Conservation (phyloP, 108 stramenopile species). For the Skeletonema menzelii region DNA sequence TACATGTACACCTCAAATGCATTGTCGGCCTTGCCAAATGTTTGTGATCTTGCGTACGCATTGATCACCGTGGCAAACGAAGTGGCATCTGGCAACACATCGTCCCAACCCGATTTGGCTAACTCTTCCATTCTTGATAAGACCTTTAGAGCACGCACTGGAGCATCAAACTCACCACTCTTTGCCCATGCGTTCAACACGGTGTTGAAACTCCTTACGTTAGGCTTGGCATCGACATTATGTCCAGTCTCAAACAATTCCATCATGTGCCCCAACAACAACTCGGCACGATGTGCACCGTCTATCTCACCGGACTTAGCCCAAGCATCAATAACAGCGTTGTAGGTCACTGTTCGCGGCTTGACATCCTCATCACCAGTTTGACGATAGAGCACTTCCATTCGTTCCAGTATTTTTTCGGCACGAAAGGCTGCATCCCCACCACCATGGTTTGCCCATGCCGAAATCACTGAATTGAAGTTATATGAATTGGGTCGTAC, state of each 20-base stretch:
- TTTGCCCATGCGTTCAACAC: constrained; percentile 70
- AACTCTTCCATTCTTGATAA: constrained; percentile 59
- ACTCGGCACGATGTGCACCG: constrained; percentile 47
- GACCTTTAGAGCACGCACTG: constrained; percentile 53
- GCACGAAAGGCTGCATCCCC: constrained; percentile 60
- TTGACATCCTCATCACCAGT: constrained; percentile 55
- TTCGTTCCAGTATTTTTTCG: constrained; percentile 61
- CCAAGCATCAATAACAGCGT: constrained; percentile 52
- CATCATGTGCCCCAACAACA: constrained; percentile 56
- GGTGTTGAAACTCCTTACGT: constrained; percentile 62
- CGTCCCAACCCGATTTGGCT: constrained; percentile 33
- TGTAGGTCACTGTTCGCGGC: constrained; percentile 62
- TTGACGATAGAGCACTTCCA: constrained; percentile 55
- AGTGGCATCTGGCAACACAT: constrained; percentile 68
- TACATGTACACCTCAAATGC: constrained; percentile 57
- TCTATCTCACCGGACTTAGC: constrained; percentile 47
- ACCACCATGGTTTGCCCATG: constrained; percentile 59
- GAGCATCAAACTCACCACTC: constrained; percentile 51
- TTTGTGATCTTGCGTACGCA: constrained; percentile 62
- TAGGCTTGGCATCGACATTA: constrained; percentile 50
- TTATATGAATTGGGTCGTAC: constrained; percentile 67
- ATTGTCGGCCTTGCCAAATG: constrained; percentile 61
- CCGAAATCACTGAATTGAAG: constrained; percentile 64
- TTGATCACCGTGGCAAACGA: constrained; percentile 72
- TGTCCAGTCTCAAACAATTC: constrained; percentile 44